Percentiles rank a stretch among this genome's conserved stretches.
Evolutionary conservation across 208 protist genomes (phyloP).

Genomic region (Crithidia expoeki): DNA sequence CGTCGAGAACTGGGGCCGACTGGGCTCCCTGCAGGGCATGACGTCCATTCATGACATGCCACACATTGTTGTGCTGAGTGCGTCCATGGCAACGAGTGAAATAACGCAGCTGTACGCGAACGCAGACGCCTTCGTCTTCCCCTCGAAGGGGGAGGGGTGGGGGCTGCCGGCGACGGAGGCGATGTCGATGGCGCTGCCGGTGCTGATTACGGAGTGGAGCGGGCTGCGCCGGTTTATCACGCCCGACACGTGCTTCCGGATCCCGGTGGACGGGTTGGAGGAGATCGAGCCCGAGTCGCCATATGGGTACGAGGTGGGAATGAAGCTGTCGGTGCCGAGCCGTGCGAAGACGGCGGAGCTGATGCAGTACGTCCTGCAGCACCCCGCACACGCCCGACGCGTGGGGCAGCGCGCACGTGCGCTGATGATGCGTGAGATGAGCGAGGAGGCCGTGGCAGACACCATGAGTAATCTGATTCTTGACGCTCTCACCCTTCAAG

Average conservation of each 20-base stretch:
- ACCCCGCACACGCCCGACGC: conserved; percentile 35
- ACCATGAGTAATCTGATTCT: conserved; percentile 14
- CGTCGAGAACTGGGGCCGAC: conserved; percentile 20
- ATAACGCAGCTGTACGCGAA: conserved; percentile 72
- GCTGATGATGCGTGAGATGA: conserved; percentile 29
- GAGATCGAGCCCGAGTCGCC: conserved; percentile 25
- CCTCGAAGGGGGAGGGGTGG: conserved; percentile 81
- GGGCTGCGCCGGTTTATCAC: conserved; percentile 3
- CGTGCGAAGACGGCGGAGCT: conserved; percentile 28
- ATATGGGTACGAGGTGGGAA: conserved; percentile 32
- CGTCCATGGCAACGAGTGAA: background rate
- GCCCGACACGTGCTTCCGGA: conserved; percentile 44
- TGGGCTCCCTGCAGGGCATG: conserved; percentile 24
- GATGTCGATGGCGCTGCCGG: conserved; percentile 64
- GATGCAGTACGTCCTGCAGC: conserved; percentile 41
- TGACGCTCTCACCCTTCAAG: background rate
- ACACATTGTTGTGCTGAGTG: conserved; percentile 40
- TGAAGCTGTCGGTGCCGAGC: conserved; percentile 47
- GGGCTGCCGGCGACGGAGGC: conserved; percentile 55
- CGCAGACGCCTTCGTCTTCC: conserved; percentile 86
- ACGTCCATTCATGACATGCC: conserved; percentile 28
- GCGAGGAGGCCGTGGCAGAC: conserved; percentile 54
- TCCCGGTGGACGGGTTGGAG: conserved; percentile 53
- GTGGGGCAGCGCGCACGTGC: conserved; percentile 36
- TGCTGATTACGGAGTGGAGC: conserved; percentile 47